A percentile compares a stretch with the other conserved stretches of the same genome.
phyloP scores from a whole-genome alignment of 202 grass and related monocot genomes.

The Carex arenaria region DNA sequence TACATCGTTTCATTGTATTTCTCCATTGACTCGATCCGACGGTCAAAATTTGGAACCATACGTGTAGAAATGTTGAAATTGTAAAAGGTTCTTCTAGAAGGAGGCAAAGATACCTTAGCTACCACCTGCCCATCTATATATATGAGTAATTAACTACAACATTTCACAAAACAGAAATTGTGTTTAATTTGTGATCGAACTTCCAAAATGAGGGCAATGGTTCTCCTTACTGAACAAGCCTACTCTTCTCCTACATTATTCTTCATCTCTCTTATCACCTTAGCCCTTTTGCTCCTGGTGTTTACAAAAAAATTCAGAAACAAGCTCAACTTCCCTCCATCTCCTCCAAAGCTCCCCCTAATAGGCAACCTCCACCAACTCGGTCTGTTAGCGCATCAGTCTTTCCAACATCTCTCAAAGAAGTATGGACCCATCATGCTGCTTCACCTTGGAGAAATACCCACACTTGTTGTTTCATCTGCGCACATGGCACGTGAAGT shows the following conservation, averaged over 20 bases:
- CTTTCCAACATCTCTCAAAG: slow-evolving; percentile 20
- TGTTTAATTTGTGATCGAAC: not conserved
- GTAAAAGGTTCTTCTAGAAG: too few species aligned
- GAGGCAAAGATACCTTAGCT: not conserved
- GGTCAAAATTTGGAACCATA: too few species aligned
- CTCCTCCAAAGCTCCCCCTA: slow-evolving; percentile 28
- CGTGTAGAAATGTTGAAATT: too few species aligned
- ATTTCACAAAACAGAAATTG: not conserved
- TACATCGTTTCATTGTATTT: too few species aligned
- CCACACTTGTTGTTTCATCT: slow-evolving; percentile 15
- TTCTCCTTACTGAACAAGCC: not conserved
- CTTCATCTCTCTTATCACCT: slow-evolving; percentile 5
- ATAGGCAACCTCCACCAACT: slow-evolving; percentile 45
- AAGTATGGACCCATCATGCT: slow-evolving; percentile 40
- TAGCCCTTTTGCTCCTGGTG: not conserved
- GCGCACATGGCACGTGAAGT: slow-evolving; percentile 22
- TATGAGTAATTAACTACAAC: not conserved
- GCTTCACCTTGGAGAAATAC: slow-evolving; percentile 33
- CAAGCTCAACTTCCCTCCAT: slow-evolving; percentile 22
- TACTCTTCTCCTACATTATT: not conserved
- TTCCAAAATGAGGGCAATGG: not conserved
- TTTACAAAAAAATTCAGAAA: not conserved
- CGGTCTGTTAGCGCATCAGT: slow-evolving; percentile 16
- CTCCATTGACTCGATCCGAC: too few species aligned
- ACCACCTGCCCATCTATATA: not conserved